Base-by-base conservation (phyloP, 2,329 filamentous ascomycete species). In the Myotisia sp. region DNA sequence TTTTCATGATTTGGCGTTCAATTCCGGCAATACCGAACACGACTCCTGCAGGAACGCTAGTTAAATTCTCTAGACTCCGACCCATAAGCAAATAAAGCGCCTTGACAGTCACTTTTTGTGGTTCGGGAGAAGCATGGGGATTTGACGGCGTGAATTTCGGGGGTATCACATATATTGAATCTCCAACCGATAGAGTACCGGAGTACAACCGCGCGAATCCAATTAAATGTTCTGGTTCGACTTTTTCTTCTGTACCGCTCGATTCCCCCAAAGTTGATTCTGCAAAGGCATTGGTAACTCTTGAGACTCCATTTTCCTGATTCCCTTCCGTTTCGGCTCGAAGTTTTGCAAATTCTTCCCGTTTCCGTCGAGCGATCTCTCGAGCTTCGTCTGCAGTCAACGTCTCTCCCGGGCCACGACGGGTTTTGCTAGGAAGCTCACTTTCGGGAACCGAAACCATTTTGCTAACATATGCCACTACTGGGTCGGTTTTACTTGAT, bases 51-150 rank as follows among this genome's bases (percentile, higher is more conserved):
- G 87, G 87, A 0, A 95, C 87, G 0, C 79, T 79, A 10, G 74
- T 70, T 0, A 98, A 70, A 1, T 78, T 70, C 51, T 95, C 87
- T 3, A 98, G 64, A 38, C 79, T 79, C 38, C 87, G 72, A 19
- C 90, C 90, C 90, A 98, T 98, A 35, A 98, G 74, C 53, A 98
- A 76, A 56, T 98, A 98, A 2, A 98, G 65, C 2, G 82, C 82
- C 10, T 77, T 86, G 33, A 98, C 76, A 1, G 74, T 87, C 23
- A 92, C 76, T 51, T 86, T 85, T 44, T 80, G 71, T 0, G 86
- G 85, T 42, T 76, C 71, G 0, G 85, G 82, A 10, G 67, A 63
- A 10, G 73, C 71, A 42, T 83, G 69, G 2, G 83, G 80, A 32
- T 77, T 67, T 2, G 78, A 78, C 1, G 90, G 86, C 1, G 82